These are phyloP conservation scores for Calonectria henricotiae DNA, from an alignment of 2,329 filamentous ascomycete genomes.

Conservation along the genomic window DNA sequence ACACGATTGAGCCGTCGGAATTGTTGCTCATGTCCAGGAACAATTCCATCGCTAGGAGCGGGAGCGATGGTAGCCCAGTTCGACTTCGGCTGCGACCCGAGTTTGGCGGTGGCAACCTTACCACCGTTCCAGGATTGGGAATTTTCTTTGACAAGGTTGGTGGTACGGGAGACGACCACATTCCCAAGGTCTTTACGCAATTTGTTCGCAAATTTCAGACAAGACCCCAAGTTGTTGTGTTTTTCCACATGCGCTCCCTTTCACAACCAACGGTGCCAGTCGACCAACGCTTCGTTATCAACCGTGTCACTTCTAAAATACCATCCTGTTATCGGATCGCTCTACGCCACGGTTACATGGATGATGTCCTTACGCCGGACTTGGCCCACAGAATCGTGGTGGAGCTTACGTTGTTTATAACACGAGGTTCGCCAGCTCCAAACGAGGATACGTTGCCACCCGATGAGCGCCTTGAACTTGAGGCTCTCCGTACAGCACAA, in stretches of 20 bases:
- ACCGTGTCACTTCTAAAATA: conserved; percentile 61
- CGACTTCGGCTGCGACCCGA: conserved; percentile 55
- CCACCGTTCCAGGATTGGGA: conserved; percentile 72
- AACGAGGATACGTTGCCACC: conserved; percentile 48
- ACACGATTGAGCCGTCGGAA: conserved; percentile 68
- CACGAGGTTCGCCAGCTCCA: conserved; percentile 55
- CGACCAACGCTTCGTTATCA: conserved; percentile 66
- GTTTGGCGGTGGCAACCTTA: conserved; percentile 63
- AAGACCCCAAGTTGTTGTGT: conserved; percentile 78
- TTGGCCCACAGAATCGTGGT: conserved; percentile 72
- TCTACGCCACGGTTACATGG: conserved; percentile 81
- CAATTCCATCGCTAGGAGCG: conserved; percentile 46
- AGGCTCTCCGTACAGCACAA: conserved; percentile 63
- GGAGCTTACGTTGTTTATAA: conserved; percentile 72
- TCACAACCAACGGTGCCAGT: conserved; percentile 71
- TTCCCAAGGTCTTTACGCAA: conserved; percentile 71
- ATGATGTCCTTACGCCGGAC: conserved; percentile 78
- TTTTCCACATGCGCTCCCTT: conserved; percentile 81
- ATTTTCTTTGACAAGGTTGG: conserved; percentile 88
- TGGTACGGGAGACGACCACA: conserved; percentile 69
- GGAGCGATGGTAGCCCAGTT: conserved; percentile 42
- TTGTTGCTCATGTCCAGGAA: conserved; percentile 54
- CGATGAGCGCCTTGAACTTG: conserved; percentile 59
- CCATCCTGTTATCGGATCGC: conserved; percentile 79
- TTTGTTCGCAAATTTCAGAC: conserved; percentile 81